phyloP scores from a whole-genome alignment of 352 stramenopile genomes.

The Phytophthora pluvialis region DNA sequence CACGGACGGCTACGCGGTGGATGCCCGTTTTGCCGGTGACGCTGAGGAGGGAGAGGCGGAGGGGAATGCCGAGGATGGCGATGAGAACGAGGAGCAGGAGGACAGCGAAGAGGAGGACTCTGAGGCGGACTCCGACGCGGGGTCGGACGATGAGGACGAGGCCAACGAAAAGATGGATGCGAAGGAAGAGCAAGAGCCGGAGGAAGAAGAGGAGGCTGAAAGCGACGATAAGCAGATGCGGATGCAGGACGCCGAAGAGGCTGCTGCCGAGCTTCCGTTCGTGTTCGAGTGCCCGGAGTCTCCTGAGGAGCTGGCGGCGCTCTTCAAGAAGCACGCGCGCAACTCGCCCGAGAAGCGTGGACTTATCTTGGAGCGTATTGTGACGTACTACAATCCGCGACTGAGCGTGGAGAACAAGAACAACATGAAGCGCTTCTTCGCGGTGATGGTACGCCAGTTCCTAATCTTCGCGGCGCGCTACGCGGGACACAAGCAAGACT shows the following conservation, averaged over 20 bases:
- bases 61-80: conserved; percentile 58
- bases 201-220: conserved; percentile 44
- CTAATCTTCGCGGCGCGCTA: conserved; percentile 89
- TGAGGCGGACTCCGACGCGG: conserved; percentile 45
- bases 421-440: conserved; percentile 97
- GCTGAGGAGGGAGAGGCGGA: conserved; percentile 65
- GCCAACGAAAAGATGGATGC: conserved; percentile 34
- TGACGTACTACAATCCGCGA: conserved; percentile 94
- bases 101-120: conserved; percentile 58
- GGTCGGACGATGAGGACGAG: conserved; percentile 56
- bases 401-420: conserved; percentile 94
- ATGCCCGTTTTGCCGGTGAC: conserved; percentile 56
- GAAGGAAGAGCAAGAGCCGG: conserved; percentile 58
- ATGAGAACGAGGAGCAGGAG: conserved; percentile 57
- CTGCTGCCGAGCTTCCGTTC: conserved; percentile 92
- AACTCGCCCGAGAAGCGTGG: conserved; percentile 73
- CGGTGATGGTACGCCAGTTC: conserved; percentile 94
- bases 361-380: conserved; percentile 93
- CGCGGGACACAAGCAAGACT: conserved; percentile 66
- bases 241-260: conserved; percentile 53
- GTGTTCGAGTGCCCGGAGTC: conserved; percentile 95
- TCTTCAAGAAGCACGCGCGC: conserved; percentile 91
- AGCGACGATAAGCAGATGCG: conserved; percentile 81
- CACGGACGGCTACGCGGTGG: conserved; percentile 84
- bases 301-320: conserved; percentile 86